These are phyloP conservation scores for Hymenoscyphus fructigenus DNA, from an alignment of 2,329 filamentous ascomycete species.

Conservation along the genomic window DNA sequence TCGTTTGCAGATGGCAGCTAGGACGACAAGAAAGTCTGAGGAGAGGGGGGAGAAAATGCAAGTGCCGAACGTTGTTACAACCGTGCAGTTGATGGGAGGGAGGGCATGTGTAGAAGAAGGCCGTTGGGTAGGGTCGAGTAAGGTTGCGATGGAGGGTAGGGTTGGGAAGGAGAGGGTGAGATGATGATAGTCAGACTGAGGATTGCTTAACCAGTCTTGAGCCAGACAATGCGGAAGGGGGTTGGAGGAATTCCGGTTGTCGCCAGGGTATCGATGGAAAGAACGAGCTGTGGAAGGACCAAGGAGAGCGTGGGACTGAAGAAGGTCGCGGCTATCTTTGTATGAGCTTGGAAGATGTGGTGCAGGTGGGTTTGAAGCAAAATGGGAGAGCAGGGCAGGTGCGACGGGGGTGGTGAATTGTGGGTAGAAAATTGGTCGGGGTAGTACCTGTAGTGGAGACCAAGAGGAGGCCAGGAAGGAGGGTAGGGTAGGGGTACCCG, in stretches of 20 bases:
- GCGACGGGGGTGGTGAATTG: background rate
- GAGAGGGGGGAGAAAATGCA: conserved; percentile 13
- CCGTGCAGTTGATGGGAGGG: conserved; percentile 17
- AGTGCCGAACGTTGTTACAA: conserved; percentile 24
- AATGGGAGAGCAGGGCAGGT: background rate
- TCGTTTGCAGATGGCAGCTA: conserved; percentile 7
- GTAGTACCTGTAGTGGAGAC: conserved; percentile 3
- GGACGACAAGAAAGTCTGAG: conserved; percentile 15
- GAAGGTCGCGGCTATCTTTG: conserved; percentile 6
- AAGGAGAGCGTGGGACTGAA: background rate
- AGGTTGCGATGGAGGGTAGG: background rate
- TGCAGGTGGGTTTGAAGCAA: background rate
- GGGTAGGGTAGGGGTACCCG: background rate
- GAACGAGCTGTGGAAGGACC: background rate
- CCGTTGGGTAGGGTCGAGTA: conserved; percentile 1
- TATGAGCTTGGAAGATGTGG: background rate
- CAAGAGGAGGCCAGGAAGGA: background rate
- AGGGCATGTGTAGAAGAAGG: conserved; percentile 20
- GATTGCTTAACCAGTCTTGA: conserved; percentile 6
- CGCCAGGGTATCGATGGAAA: conserved; percentile 22
- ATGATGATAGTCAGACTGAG: background rate
- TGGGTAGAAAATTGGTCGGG: background rate
- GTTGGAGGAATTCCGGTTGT: conserved; percentile 14
- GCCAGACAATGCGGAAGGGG: conserved; percentile 22
- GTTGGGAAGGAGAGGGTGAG: background rate